Conservation (phyloP, 768 basidiomycete species). For the Strobilomyces dryophilus region DNA sequence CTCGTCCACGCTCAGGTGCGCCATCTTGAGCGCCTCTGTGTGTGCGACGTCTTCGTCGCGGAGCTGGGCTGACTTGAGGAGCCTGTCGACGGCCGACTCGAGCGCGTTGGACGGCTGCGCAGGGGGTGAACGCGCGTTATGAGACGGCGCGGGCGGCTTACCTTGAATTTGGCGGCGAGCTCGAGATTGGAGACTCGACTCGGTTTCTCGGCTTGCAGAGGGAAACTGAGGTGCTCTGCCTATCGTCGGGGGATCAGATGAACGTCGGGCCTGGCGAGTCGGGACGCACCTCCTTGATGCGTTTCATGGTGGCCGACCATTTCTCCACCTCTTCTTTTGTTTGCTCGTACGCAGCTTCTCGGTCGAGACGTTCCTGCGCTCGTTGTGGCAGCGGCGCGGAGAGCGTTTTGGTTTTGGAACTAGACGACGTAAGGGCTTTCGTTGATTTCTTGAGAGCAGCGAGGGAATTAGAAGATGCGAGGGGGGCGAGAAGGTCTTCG, state of each 20-base stretch:
- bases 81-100: slow-evolving; percentile 77
- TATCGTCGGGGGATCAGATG: slow-evolving; percentile 28
- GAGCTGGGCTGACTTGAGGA: slow-evolving; percentile 78
- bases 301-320: slow-evolving; percentile 90
- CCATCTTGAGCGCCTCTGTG: slow-evolving; percentile 81
- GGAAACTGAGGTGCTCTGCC: slow-evolving; percentile 88
- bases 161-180: slow-evolving; percentile 82
- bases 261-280: background rate
- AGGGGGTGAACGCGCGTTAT: background rate
- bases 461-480: slow-evolving; percentile 55
- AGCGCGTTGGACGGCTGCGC: slow-evolving; percentile 75
- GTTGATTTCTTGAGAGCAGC: slow-evolving; percentile 66
- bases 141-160: slow-evolving; percentile 25
- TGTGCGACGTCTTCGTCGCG: slow-evolving; percentile 75
- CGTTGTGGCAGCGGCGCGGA: slow-evolving; percentile 84
- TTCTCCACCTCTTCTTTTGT: slow-evolving; percentile 91
- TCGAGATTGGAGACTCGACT: slow-evolving; percentile 66
- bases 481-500: slow-evolving; percentile 73
- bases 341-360: slow-evolving; percentile 91
- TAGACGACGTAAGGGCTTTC: slow-evolving; percentile 55
- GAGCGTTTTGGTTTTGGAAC: slow-evolving; percentile 55
- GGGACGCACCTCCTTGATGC: slow-evolving; percentile 74
- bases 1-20: slow-evolving; percentile 81
- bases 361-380: slow-evolving; percentile 84
- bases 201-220: slow-evolving; percentile 61